Base-by-base conservation (phyloP, 495 filamentous ascomycete species). In the Bombardia bombarda region DNA sequence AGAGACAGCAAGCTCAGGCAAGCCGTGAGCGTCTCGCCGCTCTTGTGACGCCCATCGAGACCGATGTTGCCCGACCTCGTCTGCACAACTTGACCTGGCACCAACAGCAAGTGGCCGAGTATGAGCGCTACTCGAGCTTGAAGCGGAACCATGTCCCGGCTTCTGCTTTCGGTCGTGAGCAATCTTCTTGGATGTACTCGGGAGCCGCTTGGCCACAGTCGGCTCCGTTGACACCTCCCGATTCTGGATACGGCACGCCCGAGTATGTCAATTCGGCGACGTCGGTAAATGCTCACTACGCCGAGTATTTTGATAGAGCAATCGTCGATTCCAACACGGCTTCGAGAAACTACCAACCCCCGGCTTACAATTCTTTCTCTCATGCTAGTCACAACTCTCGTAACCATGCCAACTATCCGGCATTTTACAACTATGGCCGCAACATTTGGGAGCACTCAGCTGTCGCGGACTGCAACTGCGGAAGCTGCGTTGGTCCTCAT, bases 21-120 rank as follows among this genome's bases (percentile, higher is more conserved):
- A 65, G 47, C 52, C 63, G 65, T 47, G 68, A 72, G 31, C 65
- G 64, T 38, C 38, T 77, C 48, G 74, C 79, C 31, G 67, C 77
- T 25, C 69, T 90, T 47, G 73, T 63, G 13, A 58, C 81, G 14
- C 80, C 85, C 16, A 73, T 90, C 49, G 81, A 89, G 56, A 80
- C 84, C 45, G 82, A 82, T 32, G 21, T 68, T 50, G 60, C 47
- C 32, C 63, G 56, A 40, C 49, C 60, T 45, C 55, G 57, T 43
- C 52, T 46, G 44, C 55, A 57, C 51, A 46, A 57, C 31, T 67
- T 67, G 60, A 34, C 72, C 62, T 61, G 75, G 78, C 51, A 68
- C 55, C 47, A 78, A 60, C 74, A 67, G 52, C 68, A 73, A 32
- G 57, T 68, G 42, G 58, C 61, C 25, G 74, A 71, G 13, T 79